These are phyloP conservation scores for Paramecium pentaurelia DNA, from an alignment of 73 alveolate species.

Conservation along the genomic window DNA sequence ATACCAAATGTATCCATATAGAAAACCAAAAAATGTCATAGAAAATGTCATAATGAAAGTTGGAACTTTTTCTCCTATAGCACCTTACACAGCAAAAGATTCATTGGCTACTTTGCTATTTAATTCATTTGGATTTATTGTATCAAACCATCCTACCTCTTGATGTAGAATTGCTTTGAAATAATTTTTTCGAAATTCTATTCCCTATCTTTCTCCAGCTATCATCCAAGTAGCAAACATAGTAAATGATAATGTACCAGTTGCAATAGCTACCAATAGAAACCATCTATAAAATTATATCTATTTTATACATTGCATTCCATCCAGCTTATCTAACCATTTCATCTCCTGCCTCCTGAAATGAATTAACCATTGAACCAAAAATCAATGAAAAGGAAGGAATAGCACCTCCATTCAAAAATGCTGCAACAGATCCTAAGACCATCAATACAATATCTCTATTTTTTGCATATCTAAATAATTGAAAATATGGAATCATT, in stretches of 20 bases:
- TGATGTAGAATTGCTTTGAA: conserved; percentile 68
- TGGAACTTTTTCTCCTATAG: conserved; percentile 78
- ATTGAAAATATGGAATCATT: conserved; percentile 49
- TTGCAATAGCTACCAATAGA: not conserved
- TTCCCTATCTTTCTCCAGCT: conserved; percentile 49
- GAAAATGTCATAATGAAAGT: conserved; percentile 65
- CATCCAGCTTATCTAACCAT: conserved; percentile 28
- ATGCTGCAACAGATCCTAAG: conserved; percentile 63
- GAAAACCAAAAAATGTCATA: conserved; percentile 63
- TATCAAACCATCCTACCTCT: conserved; percentile 84
- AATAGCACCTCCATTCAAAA: conserved; percentile 55
- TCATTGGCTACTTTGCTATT: conserved; percentile 68
- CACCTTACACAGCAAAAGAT: conserved; percentile 71
- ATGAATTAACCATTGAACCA: conserved; percentile 62
- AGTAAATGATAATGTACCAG: not conserved
- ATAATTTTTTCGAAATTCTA: conserved; percentile 62
- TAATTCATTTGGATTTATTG: conserved; percentile 69
- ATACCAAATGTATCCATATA: conserved; percentile 60
- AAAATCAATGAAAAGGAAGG: conserved; percentile 66
- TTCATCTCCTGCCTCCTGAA: conserved; percentile 54
- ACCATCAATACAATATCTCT: conserved; percentile 53
- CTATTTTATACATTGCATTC: conserved; percentile 14
- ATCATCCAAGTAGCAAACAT: conserved; percentile 58
- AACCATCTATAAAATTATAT: conserved; percentile 16
- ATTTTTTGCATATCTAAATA: conserved; percentile 47